These are phyloP conservation scores for Coemansia sp. DNA, from an alignment of 192 early-diverging fungal genomes.

Conservation along the genomic window DNA sequence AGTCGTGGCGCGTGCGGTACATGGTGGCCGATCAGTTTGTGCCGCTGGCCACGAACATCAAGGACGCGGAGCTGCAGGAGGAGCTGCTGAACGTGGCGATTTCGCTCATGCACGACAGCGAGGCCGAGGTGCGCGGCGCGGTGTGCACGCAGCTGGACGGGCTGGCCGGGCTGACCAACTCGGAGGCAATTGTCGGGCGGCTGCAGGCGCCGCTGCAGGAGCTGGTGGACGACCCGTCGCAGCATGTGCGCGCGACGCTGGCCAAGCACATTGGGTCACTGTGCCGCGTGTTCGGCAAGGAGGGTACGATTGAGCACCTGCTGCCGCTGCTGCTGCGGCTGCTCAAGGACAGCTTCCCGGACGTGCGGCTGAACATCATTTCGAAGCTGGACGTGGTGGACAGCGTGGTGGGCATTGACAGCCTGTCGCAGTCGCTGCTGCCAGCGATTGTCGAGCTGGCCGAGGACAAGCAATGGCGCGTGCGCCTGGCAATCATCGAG, in stretches of 20 bases:
- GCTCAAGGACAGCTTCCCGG: slow-evolving; percentile 95
- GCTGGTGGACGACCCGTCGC: slow-evolving; percentile 91
- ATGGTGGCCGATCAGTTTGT: slow-evolving; percentile 99
- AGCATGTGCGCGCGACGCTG: slow-evolving; percentile 92
- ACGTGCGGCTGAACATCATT: slow-evolving; percentile 98
- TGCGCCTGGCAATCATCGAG: slow-evolving; percentile 97
- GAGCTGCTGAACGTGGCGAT: slow-evolving; percentile 85
- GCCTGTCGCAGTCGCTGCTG: slow-evolving; percentile 91
- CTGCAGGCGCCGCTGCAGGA: slow-evolving; percentile 86
- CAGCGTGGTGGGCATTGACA: slow-evolving; percentile 94
- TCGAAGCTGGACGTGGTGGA: slow-evolving; percentile 96
- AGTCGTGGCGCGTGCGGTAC: slow-evolving; percentile 97
- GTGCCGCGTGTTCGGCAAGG: slow-evolving; percentile 92
- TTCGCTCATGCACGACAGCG: slow-evolving; percentile 85
- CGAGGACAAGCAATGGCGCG: slow-evolving; percentile 99
- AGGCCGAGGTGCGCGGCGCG: slow-evolving; percentile 96
- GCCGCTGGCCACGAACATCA: slow-evolving; percentile 59
- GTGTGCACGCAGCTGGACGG: slow-evolving; percentile 81
- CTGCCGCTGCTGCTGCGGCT: slow-evolving; percentile 94
- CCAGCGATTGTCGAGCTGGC: slow-evolving; percentile 98
- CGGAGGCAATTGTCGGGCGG: slow-evolving; percentile 74
- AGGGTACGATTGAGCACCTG: slow-evolving; percentile 90
- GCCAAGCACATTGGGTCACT: slow-evolving; percentile 95
- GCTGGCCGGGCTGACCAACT: slow-evolving; percentile 70
- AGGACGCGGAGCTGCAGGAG: slow-evolving; percentile 57